phyloP scores from a whole-genome alignment of 164 flowering plant species.

The Platanus orientalis region DNA sequence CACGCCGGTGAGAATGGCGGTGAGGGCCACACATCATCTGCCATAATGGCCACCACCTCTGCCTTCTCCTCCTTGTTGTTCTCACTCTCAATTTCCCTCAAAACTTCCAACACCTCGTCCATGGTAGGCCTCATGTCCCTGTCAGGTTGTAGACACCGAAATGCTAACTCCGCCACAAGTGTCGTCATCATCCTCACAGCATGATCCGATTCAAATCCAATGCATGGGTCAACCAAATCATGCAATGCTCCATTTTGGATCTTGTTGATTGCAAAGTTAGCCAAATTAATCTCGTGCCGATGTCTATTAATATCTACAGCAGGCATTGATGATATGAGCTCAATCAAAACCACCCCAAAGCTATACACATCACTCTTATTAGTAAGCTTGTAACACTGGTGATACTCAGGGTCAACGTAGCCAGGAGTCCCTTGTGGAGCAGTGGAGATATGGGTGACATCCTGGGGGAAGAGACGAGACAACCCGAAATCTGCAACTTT shows the following conservation, averaged over 20 bases:
- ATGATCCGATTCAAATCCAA: slow-evolving; percentile 35
- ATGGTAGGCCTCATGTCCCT: slow-evolving; percentile 50
- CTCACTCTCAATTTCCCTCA: no score
- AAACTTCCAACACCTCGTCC: no score
- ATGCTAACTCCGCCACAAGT: slow-evolving; percentile 50
- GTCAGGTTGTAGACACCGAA: slow-evolving; percentile 45
- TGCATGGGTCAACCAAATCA: slow-evolving; percentile 44
- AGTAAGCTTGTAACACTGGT: slow-evolving; percentile 52
- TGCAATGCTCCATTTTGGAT: slow-evolving; percentile 31
- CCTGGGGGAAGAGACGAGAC: neutral
- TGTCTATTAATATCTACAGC: slow-evolving; percentile 49
- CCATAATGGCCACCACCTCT: no score
- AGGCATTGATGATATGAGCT: slow-evolving; percentile 55
- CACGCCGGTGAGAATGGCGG: no score
- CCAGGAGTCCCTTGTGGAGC: neutral
- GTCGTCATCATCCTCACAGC: slow-evolving; percentile 26
- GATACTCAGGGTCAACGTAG: slow-evolving; percentile 53
- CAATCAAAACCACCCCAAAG: slow-evolving; percentile 58
- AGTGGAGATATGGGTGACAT: neutral
- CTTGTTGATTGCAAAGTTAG: slow-evolving; percentile 43
- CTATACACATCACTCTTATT: slow-evolving; percentile 65
- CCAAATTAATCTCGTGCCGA: slow-evolving; percentile 43
- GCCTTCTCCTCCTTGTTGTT: no score
- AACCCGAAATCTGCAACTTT: slow-evolving; percentile 5
- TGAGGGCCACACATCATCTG: no score